These are phyloP conservation scores for Aspergillus cejpii DNA, from an alignment of 2,329 filamentous ascomycete species.

Conservation along the genomic window DNA sequence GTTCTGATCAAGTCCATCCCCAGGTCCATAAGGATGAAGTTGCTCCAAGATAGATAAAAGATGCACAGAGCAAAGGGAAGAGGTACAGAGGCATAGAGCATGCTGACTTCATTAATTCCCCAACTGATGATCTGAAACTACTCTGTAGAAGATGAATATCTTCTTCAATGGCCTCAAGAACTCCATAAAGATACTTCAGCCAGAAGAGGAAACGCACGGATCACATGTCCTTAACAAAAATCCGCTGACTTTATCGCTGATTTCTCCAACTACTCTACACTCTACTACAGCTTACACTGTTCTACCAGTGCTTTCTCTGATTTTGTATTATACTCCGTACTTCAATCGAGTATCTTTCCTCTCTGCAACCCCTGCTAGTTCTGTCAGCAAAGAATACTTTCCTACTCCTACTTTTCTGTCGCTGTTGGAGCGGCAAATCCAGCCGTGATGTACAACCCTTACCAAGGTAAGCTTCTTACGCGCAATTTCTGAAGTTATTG, in stretches of 20 bases:
- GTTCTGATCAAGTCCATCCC: no score
- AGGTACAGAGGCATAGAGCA: no score
- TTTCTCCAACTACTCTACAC: not conserved
- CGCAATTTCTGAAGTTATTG: not conserved
- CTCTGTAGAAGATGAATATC: no score
- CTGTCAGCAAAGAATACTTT: not conserved
- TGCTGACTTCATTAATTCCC: no score
- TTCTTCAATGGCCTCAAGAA: no score
- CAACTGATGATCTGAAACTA: no score
- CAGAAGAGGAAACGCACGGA: conserved; percentile 3
- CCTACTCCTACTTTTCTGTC: not conserved
- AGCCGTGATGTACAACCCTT: conserved; percentile 41
- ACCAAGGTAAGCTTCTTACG: conserved; percentile 32
- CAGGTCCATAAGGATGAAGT: no score
- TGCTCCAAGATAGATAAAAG: no score
- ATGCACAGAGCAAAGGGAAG: no score
- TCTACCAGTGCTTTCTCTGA: not conserved
- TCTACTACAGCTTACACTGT: no score
- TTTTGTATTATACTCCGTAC: not conserved
- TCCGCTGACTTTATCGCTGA: not conserved
- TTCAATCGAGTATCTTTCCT: conserved; percentile 9
- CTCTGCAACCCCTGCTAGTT: not conserved
- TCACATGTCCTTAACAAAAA: not conserved
- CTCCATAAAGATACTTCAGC: no score
- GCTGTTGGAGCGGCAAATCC: conserved; percentile 12